These are phyloP conservation scores for Leptodermis oblonga DNA, from an alignment of 257 asterid genomes.

Conservation along the genomic window DNA sequence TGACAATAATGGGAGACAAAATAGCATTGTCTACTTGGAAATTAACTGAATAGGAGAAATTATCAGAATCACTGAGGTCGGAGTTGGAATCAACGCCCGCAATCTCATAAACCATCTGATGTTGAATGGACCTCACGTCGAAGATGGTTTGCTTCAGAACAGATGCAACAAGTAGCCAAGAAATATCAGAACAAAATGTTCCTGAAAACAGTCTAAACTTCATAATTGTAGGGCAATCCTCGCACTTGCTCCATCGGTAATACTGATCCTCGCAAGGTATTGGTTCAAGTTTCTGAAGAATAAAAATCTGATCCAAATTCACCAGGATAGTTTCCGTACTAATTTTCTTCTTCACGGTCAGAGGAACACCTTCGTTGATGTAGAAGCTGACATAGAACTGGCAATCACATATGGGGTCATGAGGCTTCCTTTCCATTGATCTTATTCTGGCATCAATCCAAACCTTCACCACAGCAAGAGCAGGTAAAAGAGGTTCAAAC, in stretches of 20 bases:
- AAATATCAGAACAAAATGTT: constrained; percentile 53
- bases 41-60: constrained; percentile 36
- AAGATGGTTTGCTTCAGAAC: constrained; percentile 50
- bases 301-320: constrained; percentile 42
- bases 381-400: constrained; percentile 65
- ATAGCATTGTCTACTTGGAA: constrained; percentile 61
- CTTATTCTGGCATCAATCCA: constrained; percentile 82
- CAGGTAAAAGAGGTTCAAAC: constrained; percentile 6
- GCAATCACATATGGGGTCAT: constrained; percentile 54
- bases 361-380: constrained; percentile 60
- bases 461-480: constrained; percentile 37
- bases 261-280: constrained; percentile 52
- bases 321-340: constrained; percentile 44
- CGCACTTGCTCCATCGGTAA: constrained; percentile 75
- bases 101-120: constrained; percentile 62
- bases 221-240: constrained; percentile 65
- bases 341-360: constrained; percentile 41
- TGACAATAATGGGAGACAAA: constrained; percentile 35
- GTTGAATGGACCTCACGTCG: constrained; percentile 50
- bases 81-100: constrained; percentile 31
- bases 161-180: constrained; percentile 80
- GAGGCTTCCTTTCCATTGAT: constrained; percentile 81
- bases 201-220: constrained; percentile 50
- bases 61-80: constrained; percentile 16
- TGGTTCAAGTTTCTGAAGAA: constrained; percentile 69